Evolutionary conservation across 2,329 filamentous ascomycete genomes (phyloP).

Genomic region (Immersiporthe knoxdaviesiana): DNA sequence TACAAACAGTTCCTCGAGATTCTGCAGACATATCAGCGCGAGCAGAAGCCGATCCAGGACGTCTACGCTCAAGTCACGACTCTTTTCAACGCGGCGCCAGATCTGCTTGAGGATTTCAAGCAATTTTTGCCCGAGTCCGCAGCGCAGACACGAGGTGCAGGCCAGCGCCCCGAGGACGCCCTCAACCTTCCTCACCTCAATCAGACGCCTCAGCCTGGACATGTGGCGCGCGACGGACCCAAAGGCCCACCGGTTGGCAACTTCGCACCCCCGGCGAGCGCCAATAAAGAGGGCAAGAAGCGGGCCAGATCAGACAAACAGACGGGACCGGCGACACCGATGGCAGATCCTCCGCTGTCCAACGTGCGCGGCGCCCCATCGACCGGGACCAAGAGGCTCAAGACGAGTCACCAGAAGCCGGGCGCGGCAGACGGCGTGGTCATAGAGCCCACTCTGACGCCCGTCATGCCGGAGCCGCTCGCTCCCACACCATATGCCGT

Average conservation of each 20-base stretch:
- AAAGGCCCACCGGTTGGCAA: slow-evolving; percentile 94
- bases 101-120: slow-evolving; percentile 97
- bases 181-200: slow-evolving; percentile 50
- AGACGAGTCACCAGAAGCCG: slow-evolving; percentile 69
- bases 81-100: slow-evolving; percentile 89
- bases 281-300: slow-evolving; percentile 90
- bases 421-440: slow-evolving; percentile 60
- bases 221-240: slow-evolving; percentile 60
- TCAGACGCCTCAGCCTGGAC: slow-evolving; percentile 59
- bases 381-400: slow-evolving; percentile 66
- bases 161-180: slow-evolving; percentile 68
- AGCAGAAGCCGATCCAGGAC: slow-evolving; percentile 97
- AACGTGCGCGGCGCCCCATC: slow-evolving; percentile 42
- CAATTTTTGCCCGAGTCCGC: slow-evolving; percentile 93
- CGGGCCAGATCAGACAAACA: slow-evolving; percentile 67
- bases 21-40: slow-evolving; percentile 94
- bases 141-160: slow-evolving; percentile 60
- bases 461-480: slow-evolving; percentile 84
- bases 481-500: slow-evolving; percentile 73
- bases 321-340: slow-evolving; percentile 48
- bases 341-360: slow-evolving; percentile 43
- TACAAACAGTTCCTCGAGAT: slow-evolving; percentile 99
- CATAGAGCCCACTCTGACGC: slow-evolving; percentile 85
- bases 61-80: slow-evolving; percentile 97
- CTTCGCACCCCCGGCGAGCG: slow-evolving; percentile 81